phyloP scores from a whole-genome alignment of 2,329 filamentous ascomycete genomes.

The Phyllosticta paracitricarpa region DNA sequence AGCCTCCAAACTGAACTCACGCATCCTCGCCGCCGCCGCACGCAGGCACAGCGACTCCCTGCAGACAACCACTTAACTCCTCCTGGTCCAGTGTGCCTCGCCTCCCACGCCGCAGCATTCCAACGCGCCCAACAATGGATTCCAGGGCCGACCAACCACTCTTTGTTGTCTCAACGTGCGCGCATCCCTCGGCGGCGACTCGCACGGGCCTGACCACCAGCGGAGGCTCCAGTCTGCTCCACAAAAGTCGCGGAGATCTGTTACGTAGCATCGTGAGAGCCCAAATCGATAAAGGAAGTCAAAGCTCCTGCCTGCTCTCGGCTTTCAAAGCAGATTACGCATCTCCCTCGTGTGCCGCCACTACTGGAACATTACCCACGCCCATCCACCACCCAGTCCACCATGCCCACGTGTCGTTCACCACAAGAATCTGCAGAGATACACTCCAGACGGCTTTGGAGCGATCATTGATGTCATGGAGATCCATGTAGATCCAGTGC shows the following conservation, averaged over 20 bases:
- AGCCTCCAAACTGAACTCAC: no score
- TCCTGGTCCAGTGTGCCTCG: neutral
- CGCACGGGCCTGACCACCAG: constrained; percentile 4
- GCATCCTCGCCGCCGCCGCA: no score
- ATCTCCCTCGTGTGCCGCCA: neutral
- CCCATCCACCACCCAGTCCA: neutral
- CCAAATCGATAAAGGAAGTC: neutral
- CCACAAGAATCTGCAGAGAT: neutral
- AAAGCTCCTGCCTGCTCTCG: neutral
- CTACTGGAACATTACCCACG: neutral
- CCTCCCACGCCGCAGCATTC: neutral
- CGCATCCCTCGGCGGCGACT: neutral
- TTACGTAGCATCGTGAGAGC: neutral
- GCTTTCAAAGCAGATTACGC: neutral
- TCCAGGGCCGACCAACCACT: neutral
- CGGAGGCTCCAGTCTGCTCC: constrained; percentile 2
- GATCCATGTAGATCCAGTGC: neutral
- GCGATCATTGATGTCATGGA: neutral
- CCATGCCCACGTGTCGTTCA: neutral
- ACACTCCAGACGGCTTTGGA: neutral
- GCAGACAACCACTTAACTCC: no score
- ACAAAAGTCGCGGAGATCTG: constrained; percentile 9
- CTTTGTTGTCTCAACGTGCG: neutral
- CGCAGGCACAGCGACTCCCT: no score
- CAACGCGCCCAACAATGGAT: neutral